Evolutionary conservation across 331 rosid genomes (phyloP).

Genomic region (Acacia pycnantha): DNA sequence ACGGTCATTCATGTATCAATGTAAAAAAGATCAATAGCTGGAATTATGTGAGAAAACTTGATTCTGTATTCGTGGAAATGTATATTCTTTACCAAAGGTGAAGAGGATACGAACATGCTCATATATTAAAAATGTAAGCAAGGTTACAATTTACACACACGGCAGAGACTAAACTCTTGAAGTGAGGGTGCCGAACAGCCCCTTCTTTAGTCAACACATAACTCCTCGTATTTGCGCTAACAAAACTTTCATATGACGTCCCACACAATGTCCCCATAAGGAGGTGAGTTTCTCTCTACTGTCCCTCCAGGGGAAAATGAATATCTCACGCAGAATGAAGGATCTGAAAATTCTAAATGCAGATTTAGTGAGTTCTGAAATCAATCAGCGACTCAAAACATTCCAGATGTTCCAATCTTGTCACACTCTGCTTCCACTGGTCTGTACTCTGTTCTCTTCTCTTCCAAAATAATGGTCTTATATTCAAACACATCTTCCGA

Average conservation of each 20-base stretch:
- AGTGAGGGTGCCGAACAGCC: neutral
- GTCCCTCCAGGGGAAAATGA: neutral
- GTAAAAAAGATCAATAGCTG: neutral
- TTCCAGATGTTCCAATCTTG: neutral
- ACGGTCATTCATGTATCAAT: neutral
- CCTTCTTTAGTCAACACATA: neutral
- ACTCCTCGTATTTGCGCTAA: neutral
- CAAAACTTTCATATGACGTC: neutral
- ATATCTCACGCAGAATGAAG: neutral
- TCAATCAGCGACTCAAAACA: neutral
- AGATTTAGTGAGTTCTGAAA: neutral
- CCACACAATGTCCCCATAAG: neutral
- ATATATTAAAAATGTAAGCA: neutral
- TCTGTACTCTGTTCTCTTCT: slow-evolving; percentile 5
- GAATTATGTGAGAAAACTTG: neutral
- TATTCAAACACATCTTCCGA: slow-evolving; percentile 25
- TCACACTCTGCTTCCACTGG: neutral
- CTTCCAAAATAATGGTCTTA: neutral
- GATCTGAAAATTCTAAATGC: neutral
- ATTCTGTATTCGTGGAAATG: neutral
- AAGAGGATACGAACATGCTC: neutral
- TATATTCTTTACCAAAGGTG: no score
- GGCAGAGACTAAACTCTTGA: neutral
- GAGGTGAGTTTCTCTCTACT: neutral
- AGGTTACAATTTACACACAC: neutral